These are phyloP conservation scores for Vitis hybrid DNA, from an alignment of 177 flowering plant species.

Conservation along the genomic window DNA sequence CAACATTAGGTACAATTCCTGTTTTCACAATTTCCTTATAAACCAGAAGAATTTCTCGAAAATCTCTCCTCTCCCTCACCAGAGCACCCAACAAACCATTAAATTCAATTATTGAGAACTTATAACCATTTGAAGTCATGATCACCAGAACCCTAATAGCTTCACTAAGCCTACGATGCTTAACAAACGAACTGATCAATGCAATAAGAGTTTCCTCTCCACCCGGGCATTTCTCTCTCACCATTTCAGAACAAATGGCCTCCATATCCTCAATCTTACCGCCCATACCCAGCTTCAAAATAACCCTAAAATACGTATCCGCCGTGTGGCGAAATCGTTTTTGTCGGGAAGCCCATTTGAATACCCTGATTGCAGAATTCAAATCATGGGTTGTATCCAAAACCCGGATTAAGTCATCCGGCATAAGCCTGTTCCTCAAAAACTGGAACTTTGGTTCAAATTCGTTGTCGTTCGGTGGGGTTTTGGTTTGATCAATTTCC, in stretches of 20 bases:
- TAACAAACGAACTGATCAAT: conserved; percentile 43
- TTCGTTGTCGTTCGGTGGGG: conserved; percentile 15
- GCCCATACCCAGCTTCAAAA: conserved; percentile 58
- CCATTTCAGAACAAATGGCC: conserved; percentile 47
- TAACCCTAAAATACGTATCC: conserved; percentile 45
- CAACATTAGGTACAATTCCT: conserved; percentile 50
- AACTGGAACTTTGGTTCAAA: conserved; percentile 33
- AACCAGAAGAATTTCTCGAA: conserved; percentile 47
- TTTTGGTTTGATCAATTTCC: conserved; percentile 22
- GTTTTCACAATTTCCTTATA: conserved; percentile 82
- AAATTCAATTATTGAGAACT: conserved; percentile 32
- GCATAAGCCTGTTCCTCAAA: conserved; percentile 32
- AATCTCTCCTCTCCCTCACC: conserved; percentile 46
- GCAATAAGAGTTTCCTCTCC: conserved; percentile 33
- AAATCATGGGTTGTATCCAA: conserved; percentile 42
- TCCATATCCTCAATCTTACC: conserved; percentile 55
- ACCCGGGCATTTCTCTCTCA: conserved; percentile 35
- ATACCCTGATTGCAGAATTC: conserved; percentile 47
- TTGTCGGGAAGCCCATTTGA: conserved; percentile 66
- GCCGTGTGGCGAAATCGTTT: conserved; percentile 44
- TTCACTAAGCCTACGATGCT: conserved; percentile 38
- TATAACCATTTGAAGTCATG: conserved; percentile 50
- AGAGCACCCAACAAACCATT: conserved; percentile 51
- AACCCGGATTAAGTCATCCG: conserved; percentile 40
- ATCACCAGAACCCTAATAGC: conserved; percentile 47